Conservation (phyloP, 306 rosid species). For the Heteromeles arbutifolia region DNA sequence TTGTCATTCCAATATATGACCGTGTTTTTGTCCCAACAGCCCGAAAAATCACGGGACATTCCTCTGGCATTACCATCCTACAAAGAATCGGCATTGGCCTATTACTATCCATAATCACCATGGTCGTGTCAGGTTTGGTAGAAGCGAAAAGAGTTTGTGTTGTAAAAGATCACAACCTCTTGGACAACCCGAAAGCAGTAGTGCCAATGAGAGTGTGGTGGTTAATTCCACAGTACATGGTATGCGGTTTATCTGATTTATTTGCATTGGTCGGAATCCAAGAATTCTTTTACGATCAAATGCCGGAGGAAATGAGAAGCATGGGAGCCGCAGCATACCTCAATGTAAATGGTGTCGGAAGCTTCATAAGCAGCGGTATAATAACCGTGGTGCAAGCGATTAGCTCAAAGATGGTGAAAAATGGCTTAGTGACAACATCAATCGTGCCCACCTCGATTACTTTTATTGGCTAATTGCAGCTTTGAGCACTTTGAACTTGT, state of each 20-base stretch:
- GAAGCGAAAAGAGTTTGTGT: constrained; percentile 49
- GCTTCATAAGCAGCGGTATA: constrained; percentile 35
- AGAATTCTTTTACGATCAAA: constrained; percentile 61
- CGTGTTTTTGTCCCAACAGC: constrained; percentile 40
- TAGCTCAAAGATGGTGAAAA: constrained; percentile 25
- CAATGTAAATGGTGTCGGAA: constrained; percentile 52
- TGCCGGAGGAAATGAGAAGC: constrained; percentile 60
- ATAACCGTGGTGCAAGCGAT: constrained; percentile 31
- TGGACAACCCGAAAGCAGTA: constrained; percentile 32
- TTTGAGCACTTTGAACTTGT: constrained; percentile 40
- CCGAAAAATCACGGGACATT: constrained; percentile 34
- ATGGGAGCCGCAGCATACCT: constrained; percentile 68
- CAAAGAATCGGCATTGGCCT: constrained; percentile 64
- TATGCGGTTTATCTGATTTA: constrained; percentile 46
- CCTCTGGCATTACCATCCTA: constrained; percentile 55
- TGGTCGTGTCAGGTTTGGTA: constrained; percentile 44
- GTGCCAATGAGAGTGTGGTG: constrained; percentile 70
- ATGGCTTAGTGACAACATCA: constrained; percentile 51
- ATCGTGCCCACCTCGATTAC: constrained; percentile 52
- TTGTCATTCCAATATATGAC: constrained; percentile 41
- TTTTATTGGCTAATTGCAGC: constrained; percentile 65
- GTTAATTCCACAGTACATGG: constrained; percentile 64
- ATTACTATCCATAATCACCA: constrained; percentile 43
- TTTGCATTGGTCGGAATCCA: constrained; percentile 54
- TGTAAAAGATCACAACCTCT: constrained; percentile 28